Evolutionary conservation across 768 basidiomycete genomes (phyloP).

Genomic region (Steccherinum ochraceum): DNA sequence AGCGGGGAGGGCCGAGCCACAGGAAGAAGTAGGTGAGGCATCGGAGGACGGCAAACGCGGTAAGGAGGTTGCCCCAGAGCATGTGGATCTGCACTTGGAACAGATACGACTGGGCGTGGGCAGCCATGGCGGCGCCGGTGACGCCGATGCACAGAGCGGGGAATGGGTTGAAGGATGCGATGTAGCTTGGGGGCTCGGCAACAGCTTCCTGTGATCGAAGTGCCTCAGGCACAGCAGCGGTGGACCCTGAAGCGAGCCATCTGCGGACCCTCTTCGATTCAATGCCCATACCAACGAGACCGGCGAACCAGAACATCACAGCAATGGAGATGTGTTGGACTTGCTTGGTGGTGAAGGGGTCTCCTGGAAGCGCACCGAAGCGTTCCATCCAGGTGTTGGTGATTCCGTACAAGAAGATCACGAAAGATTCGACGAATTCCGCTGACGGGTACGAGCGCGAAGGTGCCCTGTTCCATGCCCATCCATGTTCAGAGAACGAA

Average conservation of each 20-base stretch:
- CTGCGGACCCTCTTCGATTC: slow-evolving; percentile 70
- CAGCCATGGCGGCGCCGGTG: slow-evolving; percentile 90
- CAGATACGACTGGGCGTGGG: slow-evolving; percentile 85
- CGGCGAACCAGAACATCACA: slow-evolving; percentile 95
- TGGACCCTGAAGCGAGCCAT: slow-evolving; percentile 62
- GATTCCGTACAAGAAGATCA: slow-evolving; percentile 85
- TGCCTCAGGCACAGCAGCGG: slow-evolving; percentile 23
- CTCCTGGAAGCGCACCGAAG: slow-evolving; percentile 74
- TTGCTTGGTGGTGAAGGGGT: slow-evolving; percentile 85
- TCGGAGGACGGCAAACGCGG: slow-evolving; percentile 71
- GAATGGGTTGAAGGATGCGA: slow-evolving; percentile 83
- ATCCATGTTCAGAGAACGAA: slow-evolving; percentile 77
- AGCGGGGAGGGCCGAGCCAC: slow-evolving; percentile 79
- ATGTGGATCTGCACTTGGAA: slow-evolving; percentile 92
- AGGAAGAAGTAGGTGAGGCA: slow-evolving; percentile 93
- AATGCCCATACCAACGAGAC: slow-evolving; percentile 81
- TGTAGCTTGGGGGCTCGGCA: slow-evolving; percentile 67
- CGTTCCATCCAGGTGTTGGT: slow-evolving; percentile 98
- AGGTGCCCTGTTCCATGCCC: slow-evolving; percentile 89
- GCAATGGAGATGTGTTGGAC: slow-evolving; percentile 95
- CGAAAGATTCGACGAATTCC: slow-evolving; percentile 70
- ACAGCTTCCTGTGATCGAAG: slow-evolving; percentile 34
- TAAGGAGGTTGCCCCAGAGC: slow-evolving; percentile 86
- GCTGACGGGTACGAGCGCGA: slow-evolving; percentile 43
- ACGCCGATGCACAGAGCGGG: slow-evolving; percentile 91